Evolutionary conservation across 768 basidiomycete genomes (phyloP), one percentile per base, ranked within the genome.

Genomic region (Candolleomyces efflorescens): DNA sequence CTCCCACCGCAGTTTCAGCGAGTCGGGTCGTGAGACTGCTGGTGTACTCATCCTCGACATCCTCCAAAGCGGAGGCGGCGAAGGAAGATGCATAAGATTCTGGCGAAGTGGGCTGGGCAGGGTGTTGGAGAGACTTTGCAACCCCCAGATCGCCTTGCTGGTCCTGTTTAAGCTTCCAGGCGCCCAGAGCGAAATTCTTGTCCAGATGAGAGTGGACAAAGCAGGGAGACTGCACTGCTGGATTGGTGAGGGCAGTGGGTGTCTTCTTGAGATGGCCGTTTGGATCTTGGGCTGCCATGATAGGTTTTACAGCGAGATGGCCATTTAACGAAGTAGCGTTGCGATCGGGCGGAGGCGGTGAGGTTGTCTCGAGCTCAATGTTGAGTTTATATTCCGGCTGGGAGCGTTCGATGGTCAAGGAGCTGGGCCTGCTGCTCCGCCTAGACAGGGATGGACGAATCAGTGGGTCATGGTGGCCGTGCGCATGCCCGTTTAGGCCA

Each of bases 1-100:
- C 97, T 39, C 94, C 90, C 12, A 94, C 92, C 17, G 97, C 97
- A 18, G 97, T 99, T 75, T 96, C 96, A 7, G 96, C 97, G 13
- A 99, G 80, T 64, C 94, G 92, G 68, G 83, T 88, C 5, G 97
- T 98, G 65, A 98, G 72, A 68, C 87, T 95, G 44, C 83, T 82
- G 0, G 81, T 82, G 60, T 83, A 85, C 46, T 86, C 87, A 22
- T 90, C 86, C 26, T 88, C 86, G 27, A 85, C 86, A 48, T 80
- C 72, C 60, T 68, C 68, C 55, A 70, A 63, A 4, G 20, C 4
- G 11, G 51, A 65, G 27, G 67, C 65, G 43, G 64, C 58, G 44
- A 61, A 56, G 18, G 45, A 52, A 22, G 62, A 67, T 48, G 61
- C 55, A 50, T 43, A 52, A 36, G 59, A 57, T 50, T 53, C 53